Evolutionary conservation across 2,329 filamentous ascomycete species (phyloP).

Genomic region (Penicillium sp.): DNA sequence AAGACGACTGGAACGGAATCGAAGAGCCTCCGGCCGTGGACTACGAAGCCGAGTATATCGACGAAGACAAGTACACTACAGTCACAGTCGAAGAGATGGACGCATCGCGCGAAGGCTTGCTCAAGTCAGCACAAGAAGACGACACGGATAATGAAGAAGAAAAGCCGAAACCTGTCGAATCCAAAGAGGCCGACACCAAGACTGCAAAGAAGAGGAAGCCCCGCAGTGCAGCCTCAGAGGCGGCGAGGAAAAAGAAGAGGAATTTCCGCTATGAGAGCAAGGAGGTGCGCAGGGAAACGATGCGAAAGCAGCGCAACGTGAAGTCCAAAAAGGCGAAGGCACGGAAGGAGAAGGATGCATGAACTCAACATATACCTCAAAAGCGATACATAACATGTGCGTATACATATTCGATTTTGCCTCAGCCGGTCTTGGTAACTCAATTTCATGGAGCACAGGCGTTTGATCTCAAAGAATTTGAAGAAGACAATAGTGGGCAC

Average conservation of each 20-base stretch:
- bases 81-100: constrained; percentile 91
- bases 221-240: constrained; percentile 45
- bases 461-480: constrained; percentile 1
- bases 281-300: constrained; percentile 67
- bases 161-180: constrained; percentile 33
- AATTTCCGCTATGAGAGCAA: constrained; percentile 94
- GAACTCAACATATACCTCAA: neutral
- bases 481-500: constrained; percentile 15
- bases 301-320: constrained; percentile 64
- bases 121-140: constrained; percentile 50
- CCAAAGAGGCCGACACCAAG: constrained; percentile 28
- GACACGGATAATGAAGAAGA: constrained; percentile 29
- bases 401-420: constrained; percentile 4
- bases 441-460: constrained; percentile 3
- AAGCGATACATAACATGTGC: constrained; percentile 7
- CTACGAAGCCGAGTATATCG: constrained; percentile 90
- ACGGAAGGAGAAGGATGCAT: constrained; percentile 37
- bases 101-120: constrained; percentile 71
- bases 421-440: neutral
- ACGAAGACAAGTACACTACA: constrained; percentile 93
- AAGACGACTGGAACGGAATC: constrained; percentile 69
- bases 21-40: constrained; percentile 60
- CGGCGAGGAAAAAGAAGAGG: constrained; percentile 78
- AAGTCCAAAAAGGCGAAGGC: constrained; percentile 70
- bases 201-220: constrained; percentile 51